A percentile compares a stretch with the other conserved stretches of the same genome.
Evolutionary conservation across 495 filamentous ascomycete species (phyloP).

Genomic region (Podospora pseudoanserina): DNA sequence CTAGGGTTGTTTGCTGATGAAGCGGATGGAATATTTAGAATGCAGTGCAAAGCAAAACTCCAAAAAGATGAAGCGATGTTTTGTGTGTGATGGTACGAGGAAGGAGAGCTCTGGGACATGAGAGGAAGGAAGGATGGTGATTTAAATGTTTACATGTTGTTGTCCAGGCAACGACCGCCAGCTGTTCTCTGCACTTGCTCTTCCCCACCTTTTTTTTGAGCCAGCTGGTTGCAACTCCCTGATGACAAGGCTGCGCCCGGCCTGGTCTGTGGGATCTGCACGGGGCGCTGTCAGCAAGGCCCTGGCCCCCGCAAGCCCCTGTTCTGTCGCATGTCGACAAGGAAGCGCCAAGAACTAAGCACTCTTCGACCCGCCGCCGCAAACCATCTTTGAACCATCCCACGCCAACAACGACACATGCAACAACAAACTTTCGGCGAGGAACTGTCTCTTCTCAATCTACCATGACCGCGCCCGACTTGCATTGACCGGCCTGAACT

Average conservation of each 20-base stretch:
- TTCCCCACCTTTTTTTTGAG: background rate
- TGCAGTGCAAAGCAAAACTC: background rate
- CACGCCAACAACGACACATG: background rate
- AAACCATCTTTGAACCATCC: background rate
- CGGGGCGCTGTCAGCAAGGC: background rate
- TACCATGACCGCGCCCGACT: background rate
- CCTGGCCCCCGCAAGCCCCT: background rate
- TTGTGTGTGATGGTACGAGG: conserved; percentile 6
- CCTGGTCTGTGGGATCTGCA: background rate
- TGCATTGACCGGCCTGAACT: background rate
- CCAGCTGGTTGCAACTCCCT: conserved; percentile 4
- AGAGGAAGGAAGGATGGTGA: background rate
- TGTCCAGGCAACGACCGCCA: conserved; percentile 11
- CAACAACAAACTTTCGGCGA: background rate
- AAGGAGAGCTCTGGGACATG: conserved; percentile 3
- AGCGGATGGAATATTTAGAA: background rate
- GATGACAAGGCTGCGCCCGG: conserved; percentile 1
- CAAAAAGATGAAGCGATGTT: background rate
- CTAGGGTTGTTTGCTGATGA: background rate
- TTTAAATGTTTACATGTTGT: conserved; percentile 21
- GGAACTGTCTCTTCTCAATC: background rate
- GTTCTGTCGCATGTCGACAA: background rate
- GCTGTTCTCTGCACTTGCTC: background rate
- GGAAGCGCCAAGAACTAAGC: background rate
- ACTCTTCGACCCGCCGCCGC: background rate